Evolutionary conservation across 139 green algal genomes (phyloP).

Genomic region (Picochlorum sp.): DNA sequence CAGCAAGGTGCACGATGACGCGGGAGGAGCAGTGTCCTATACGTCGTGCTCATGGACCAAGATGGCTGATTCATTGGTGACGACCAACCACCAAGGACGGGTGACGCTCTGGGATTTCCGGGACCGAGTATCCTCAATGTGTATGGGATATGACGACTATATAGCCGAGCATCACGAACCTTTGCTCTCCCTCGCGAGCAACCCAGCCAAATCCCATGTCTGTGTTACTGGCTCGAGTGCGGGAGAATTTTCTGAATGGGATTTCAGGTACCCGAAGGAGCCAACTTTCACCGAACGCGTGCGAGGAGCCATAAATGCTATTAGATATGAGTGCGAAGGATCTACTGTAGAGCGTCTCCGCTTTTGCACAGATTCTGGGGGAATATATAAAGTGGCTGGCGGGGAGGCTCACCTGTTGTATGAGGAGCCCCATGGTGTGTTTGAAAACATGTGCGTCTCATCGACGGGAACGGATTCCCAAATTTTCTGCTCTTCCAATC

Average conservation of each 20-base stretch:
- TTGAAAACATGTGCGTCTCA: neutral
- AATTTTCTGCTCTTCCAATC: conserved; percentile 9
- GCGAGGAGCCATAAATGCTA: neutral
- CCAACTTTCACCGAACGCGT: neutral
- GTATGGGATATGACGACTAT: neutral
- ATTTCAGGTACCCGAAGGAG: conserved; percentile 2
- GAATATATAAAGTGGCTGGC: neutral
- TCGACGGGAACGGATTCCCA: neutral
- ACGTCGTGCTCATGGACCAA: neutral
- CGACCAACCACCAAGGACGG: neutral
- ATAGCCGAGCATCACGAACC: neutral
- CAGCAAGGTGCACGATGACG: neutral
- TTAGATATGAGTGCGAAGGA: conserved; percentile 2
- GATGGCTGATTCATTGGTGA: neutral
- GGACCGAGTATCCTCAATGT: neutral
- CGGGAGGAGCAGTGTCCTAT: neutral
- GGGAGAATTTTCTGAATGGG: conserved; percentile 1
- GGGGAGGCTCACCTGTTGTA: neutral
- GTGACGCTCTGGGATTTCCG: conserved; percentile 5
- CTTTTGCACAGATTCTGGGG: neutral
- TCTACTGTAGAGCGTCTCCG: neutral
- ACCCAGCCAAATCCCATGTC: conserved; percentile 10
- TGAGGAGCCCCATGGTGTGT: neutral
- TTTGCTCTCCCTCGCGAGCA: neutral
- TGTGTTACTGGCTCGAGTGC: neutral